Evolutionary conservation across 495 filamentous ascomycete genomes (phyloP), one percentile per base, ranked within the genome.

Genomic region (Sporormia fimetaria): DNA sequence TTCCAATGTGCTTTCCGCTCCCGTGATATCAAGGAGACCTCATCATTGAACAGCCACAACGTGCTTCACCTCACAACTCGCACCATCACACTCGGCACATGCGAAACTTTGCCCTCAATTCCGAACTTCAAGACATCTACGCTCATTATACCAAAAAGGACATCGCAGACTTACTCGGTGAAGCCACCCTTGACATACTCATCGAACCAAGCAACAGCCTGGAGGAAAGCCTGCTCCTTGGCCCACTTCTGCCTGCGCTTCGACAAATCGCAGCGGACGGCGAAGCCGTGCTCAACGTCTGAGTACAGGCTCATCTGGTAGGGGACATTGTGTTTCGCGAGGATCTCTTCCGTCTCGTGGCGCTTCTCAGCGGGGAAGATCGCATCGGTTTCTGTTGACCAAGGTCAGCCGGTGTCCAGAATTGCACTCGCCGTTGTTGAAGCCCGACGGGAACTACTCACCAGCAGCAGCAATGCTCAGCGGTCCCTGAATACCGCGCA

Each of bases 261-360:
- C 48, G 46, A 70, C 27, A 73, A 46, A 52, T 90, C 82, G 25
- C 67, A 63, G 21, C 83, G 70, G 17, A 88, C 77, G n/a, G 78
- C 66, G 51, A 92, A 94, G 6, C 87, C 87, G 58, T 93, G 87
- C 16, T 53, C 51, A 32, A 90, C 81, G 33, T 76, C 77, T 15
- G 77, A 74, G 69, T 71, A 90, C 31, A 93, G 62, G 60, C 74
- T 84, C 58, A 93, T 81, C 64, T 93, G 83, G 62, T 82, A 93
- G 0, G 77, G 76, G 33, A 75, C 61, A 18, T 68, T 69, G 16
- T 65, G 68, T 59, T 81, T 70, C 50, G 69, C 66, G 37, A 83
- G 60, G 33, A 71, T 74, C 2, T 67, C 69, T 54, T 78, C 68
- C 11, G 71, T 73, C 54, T 74, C 68, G 48, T 71, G 69, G 29